These are phyloP conservation scores for Pichia cephalocereana DNA, from an alignment of 805 yeast genomes.

Conservation along the genomic window DNA sequence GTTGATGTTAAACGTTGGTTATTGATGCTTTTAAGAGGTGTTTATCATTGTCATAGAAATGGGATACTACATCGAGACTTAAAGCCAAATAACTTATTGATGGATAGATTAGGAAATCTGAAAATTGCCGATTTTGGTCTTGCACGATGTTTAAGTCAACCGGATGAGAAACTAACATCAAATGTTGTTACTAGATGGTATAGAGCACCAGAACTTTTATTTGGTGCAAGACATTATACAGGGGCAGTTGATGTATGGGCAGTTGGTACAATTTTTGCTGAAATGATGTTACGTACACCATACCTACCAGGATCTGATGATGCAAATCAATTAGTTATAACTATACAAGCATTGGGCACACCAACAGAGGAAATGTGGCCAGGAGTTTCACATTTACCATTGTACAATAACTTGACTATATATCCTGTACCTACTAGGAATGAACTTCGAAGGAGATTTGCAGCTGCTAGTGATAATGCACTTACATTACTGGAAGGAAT, in stretches of 20 bases:
- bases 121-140: conserved; percentile 97
- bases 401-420: conserved; percentile 60
- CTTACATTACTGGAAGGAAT: conserved; percentile 63
- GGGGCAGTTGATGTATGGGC: conserved; percentile 94
- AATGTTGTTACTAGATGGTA: conserved; percentile 98
- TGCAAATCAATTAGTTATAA: conserved; percentile 81
- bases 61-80: conserved; percentile 86
- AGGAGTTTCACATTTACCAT: conserved; percentile 69
- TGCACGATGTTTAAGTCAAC: conserved; percentile 75
- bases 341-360: conserved; percentile 91
- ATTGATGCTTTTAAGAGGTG: conserved; percentile 87
- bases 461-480: conserved; percentile 85
- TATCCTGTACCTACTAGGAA: conserved; percentile 79
- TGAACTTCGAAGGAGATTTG: conserved; percentile 73
- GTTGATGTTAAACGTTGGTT: conserved; percentile 92
- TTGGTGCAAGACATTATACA: conserved; percentile 85
- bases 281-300: conserved; percentile 89
- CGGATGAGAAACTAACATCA: conserved; percentile 71
- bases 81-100: conserved; percentile 82
- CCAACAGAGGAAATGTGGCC: conserved; percentile 94
- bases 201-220: conserved; percentile 86
- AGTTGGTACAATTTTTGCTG: conserved; percentile 93
- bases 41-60: conserved; percentile 92
- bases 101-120: conserved; percentile 80
- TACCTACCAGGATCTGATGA: conserved; percentile 92